phyloP scores from a whole-genome alignment of 2,329 filamentous ascomycete species.

The Neofusicoccum cordaticola region DNA sequence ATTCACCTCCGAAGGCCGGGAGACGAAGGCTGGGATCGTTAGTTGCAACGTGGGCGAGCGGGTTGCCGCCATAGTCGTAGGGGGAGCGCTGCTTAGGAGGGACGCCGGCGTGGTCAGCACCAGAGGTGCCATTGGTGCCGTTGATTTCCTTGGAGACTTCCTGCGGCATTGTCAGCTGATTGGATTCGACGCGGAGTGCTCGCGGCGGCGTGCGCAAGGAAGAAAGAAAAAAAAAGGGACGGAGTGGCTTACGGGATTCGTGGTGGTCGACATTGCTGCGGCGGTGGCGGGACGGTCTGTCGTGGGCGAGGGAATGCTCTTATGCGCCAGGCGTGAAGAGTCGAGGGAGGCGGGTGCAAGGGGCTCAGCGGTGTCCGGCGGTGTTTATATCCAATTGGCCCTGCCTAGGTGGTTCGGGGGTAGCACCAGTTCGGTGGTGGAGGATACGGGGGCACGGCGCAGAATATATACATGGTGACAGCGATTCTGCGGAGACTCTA shows the following conservation, averaged over 20 bases:
- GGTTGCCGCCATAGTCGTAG: constrained; percentile 53
- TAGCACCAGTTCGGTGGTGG: constrained; percentile 13
- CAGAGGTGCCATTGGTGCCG: constrained; percentile 31
- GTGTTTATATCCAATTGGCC: constrained; percentile 16
- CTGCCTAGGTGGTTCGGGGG: background rate
- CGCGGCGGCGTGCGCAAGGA: too few species aligned
- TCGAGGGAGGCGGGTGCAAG: constrained; percentile 4
- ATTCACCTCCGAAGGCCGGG: constrained; percentile 51
- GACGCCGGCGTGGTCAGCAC: constrained; percentile 36
- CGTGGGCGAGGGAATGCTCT: background rate
- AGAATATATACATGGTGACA: constrained; percentile 10
- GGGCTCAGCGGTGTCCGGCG: background rate
- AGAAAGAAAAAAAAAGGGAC: too few species aligned
- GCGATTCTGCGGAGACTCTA: constrained; percentile 12
- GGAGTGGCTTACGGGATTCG: constrained; percentile 30
- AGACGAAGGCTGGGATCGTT: constrained; percentile 47
- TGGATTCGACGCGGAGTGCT: background rate
- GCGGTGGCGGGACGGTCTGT: background rate
- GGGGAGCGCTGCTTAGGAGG: constrained; percentile 41
- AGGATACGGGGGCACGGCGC: constrained; percentile 4
- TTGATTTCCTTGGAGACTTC: constrained; percentile 20
- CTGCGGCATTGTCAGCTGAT: background rate
- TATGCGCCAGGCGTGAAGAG: background rate
- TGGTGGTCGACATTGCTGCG: constrained; percentile 27
- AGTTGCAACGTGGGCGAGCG: constrained; percentile 50